phyloP scores from a whole-genome alignment of 306 rosid species.

The Leucaena leucocephala region DNA sequence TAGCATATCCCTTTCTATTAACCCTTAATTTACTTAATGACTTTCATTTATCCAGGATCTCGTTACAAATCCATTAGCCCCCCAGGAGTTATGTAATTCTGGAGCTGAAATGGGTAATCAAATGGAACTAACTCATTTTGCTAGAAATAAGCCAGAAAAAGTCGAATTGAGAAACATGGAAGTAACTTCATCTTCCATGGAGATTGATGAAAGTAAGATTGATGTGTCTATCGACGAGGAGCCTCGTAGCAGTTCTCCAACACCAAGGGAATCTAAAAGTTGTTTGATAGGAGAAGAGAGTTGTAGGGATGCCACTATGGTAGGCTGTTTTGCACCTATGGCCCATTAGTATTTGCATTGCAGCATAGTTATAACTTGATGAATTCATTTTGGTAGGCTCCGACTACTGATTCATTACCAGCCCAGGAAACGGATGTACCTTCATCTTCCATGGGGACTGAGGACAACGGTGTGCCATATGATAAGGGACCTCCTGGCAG shows the following conservation, averaged over 20 bases:
- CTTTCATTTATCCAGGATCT: conserved; percentile 8
- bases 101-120: conserved; percentile 33
- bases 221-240: background rate
- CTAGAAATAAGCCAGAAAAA: conserved; percentile 15
- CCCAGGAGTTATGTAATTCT: conserved; percentile 35
- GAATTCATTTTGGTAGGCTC: conserved; percentile 17
- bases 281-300: background rate
- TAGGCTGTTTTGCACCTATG: background rate
- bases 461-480: conserved; percentile 14
- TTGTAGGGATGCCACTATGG: background rate
- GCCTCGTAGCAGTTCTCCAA: background rate
- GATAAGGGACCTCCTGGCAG: background rate
- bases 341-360: background rate
- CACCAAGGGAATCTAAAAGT: background rate
- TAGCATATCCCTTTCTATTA: background rate
- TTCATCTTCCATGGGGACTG: conserved; percentile 25
- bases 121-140: conserved; percentile 35
- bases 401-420: conserved; percentile 7
- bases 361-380: background rate
- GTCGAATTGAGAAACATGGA: conserved; percentile 13
- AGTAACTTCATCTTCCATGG: conserved; percentile 29
- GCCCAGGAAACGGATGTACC: conserved; percentile 33
- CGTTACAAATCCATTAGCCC: conserved; percentile 1
- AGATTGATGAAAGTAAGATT: conserved; percentile 17
- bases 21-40: background rate